Base-by-base conservation (phyloP, 2,329 filamentous ascomycete species). In the Alternaria longipes region DNA sequence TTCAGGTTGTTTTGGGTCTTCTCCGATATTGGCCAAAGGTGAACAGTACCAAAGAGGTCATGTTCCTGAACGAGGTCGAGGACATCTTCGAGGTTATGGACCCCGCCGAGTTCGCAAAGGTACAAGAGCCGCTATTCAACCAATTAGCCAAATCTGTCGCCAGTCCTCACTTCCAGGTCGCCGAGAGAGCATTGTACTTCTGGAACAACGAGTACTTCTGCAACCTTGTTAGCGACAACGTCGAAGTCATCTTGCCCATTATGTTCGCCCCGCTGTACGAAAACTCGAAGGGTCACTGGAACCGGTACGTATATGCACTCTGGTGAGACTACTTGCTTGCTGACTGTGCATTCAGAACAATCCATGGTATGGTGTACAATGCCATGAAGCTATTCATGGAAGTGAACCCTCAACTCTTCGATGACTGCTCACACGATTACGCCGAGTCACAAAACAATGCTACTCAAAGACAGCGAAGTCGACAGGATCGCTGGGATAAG, bases 141-240 rank as follows among this genome's bases (percentile, higher is more conserved):
- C 95, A 99, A 79, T 85, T 99, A 67, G 94, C 95, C 67, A 99
- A 98, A 80, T 98, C 95, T 3, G 95, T 99, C 42, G 94, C 95
- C 51, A 99, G 95, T 77, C 95, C 95, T 50, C 95, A 99, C 81
- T 99, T 99, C 83, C 95, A 99, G 84, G 95, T 99, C 60, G 95
- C 95, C 18, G 95, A 99, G 82, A 89, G 95, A 68, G 95, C 95
- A 5, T 86, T 99, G 28, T 99, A 99, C 82, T 99, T 99, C 84
- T 99, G 95, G 95, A 99, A 99, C 85, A 99, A 99, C 76, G 95
- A 99, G 80, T 99, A 99, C 80, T 99, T 99, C 82, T 99, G 95
- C 85, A 99, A 98, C 76, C 85, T 99, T 60, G 95, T 99, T 69
- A 97, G 94, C 83, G 95, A 99, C 81, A 99, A 99, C 74, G 95